These are phyloP conservation scores for Phialophora verrucosa DNA, from an alignment of 2,329 filamentous ascomycete genomes.

Conservation along the genomic window DNA sequence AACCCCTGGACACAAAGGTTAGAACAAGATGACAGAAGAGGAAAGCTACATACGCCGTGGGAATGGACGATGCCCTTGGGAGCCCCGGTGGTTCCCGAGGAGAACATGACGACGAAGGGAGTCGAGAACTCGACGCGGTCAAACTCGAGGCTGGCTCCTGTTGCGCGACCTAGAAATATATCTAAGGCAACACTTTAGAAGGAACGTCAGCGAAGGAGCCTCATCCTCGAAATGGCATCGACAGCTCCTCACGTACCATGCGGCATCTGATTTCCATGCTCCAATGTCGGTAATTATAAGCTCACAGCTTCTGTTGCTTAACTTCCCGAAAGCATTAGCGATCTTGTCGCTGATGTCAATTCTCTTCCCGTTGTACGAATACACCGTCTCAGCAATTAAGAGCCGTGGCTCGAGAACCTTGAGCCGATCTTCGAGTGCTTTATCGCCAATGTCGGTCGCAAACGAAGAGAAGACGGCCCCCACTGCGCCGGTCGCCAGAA, in stretches of 20 bases:
- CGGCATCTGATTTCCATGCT: neutral
- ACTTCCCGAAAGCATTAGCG: conserved; percentile 61
- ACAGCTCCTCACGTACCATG: neutral
- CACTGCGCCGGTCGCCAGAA: conserved; percentile 50
- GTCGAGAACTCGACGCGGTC: conserved; percentile 70
- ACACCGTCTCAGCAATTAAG: conserved; percentile 79
- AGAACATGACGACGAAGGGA: conserved; percentile 63
- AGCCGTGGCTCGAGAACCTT: conserved; percentile 75
- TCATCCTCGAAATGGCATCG: neutral
- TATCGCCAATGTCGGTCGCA: conserved; percentile 49
- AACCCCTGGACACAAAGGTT: conserved; percentile 38
- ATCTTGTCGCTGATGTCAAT: conserved; percentile 76
- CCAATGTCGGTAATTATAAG: conserved; percentile 60
- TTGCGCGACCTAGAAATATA: conserved; percentile 43
- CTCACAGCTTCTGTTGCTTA: conserved; percentile 61
- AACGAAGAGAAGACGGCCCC: conserved; percentile 54
- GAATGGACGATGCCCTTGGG: conserved; percentile 87
- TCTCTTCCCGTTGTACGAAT: conserved; percentile 77
- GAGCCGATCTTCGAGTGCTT: conserved; percentile 62
- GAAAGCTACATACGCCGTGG: conserved; percentile 39
- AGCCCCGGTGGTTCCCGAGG: conserved; percentile 50
- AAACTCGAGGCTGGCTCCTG: conserved; percentile 48
- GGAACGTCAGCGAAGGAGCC: neutral
- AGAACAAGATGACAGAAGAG: neutral
- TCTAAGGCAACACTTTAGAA: conserved; percentile 39